Base-by-base conservation (phyloP, 148 eudicot genomes). In the Bassia scoparia region DNA sequence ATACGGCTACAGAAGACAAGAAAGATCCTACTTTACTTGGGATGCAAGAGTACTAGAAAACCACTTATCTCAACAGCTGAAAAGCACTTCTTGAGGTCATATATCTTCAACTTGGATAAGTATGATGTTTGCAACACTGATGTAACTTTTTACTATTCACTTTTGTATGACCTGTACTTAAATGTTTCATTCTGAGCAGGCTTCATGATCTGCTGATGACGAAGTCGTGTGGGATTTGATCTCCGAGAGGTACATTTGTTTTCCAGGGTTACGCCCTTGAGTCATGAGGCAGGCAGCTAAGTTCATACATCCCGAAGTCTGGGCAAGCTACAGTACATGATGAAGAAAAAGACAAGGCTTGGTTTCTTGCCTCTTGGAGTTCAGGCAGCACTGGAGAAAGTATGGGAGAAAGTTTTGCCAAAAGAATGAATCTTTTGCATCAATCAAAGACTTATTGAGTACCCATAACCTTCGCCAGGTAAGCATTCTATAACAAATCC, bases 301-400 rank as follows among this genome's bases (percentile, higher is more conserved):
- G 86, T 78, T 88, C 84, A 5, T 91, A 91, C 80, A 94, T 89
- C 59, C 78, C 97, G 58, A 88, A 74, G 81, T 79, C 96, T 72
- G 98, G 98, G 35, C 96, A 88, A 76, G 85, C 87, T 74, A 82
- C 83, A 72, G 95, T 94, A 56, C 85, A 84, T 87, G 98, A 94
- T 86, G 98, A 94, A 75, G 98, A 94, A 75, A 94, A 94, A 80
- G 98, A 94, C 43, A 94, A 89, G 78, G 97, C 91, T 80, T 94
- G 98, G 98, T 94, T 27, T 84, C 86, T 43, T 86, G 88, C 72
- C 89, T 94, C 59, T 83, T 94, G 84, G 97, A 94, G 61, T 91
- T 89, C 81, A 94, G 88, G 87, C 82, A 44, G 78, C 84, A 48
- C 93, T 94, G 78, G 96, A 91, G 79, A 83, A 80, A 31, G 87